Base-by-base conservation (phyloP, 2,329 filamentous ascomycete genomes). In the Nemania sp. region DNA sequence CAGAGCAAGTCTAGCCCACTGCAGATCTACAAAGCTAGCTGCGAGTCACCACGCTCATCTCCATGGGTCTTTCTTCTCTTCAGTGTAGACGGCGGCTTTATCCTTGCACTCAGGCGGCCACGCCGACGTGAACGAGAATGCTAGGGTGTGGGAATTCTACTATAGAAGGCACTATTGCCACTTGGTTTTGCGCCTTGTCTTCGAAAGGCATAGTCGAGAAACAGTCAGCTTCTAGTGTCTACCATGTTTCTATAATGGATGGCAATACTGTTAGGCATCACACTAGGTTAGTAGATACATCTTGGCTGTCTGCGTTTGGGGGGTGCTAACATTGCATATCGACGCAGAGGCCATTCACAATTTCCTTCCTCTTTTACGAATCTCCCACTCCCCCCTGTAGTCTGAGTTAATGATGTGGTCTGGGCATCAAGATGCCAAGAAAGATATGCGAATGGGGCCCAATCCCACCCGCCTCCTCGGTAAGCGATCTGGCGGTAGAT, bases 401-500 rank as follows among this genome's bases (percentile, higher is more conserved):
- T 11, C 48, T 40, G 32, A 45, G 13, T 9, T 39, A 29, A 54
- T 20, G 17, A 45, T 29, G 20, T 9, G 40, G 15, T 11, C 6
- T 5, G n/a, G 7, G 12, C 15, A 34, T 43, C 17, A 13, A 53
- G 35, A n/a, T 17, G 60, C 47, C 47, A 54, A 60, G 57, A 17
- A 34, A 20, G 29, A 49, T 12, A 42, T 43, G 25, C 43, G 49
- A 20, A 47, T 17, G n/a, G 25, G 43, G 54, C 45, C 46, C 39
- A 37, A 54, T 47, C 29, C 21, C 32, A 50, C 29, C 46, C 50
- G 20, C 13, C 32, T 1, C 40, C 47, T 48, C 45, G 60, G 60
- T 59, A 62, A 52, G 51, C 51, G 60, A 62, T 55, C 59, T 59
- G 32, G 25, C 29, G 49, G 48, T 37, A 50, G 17, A 1, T 53